A percentile compares a stretch with the other conserved stretches of the same genome.
Conservation (phyloP, 1,139 yeast species). For the Ogataea hybrid region DNA sequence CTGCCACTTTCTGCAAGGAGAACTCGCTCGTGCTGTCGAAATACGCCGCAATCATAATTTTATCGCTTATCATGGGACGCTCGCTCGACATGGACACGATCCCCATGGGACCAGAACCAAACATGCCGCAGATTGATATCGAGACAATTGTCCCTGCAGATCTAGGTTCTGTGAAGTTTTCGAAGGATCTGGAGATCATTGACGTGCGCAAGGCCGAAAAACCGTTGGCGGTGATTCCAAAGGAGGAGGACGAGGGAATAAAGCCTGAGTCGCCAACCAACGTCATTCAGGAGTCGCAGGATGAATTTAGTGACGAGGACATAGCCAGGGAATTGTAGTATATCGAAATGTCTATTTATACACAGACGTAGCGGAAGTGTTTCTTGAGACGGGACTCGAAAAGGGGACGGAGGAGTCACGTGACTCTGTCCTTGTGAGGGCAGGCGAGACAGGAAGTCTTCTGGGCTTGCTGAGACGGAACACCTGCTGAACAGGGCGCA, state of each 20-base stretch:
- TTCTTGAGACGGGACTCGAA: conserved; percentile 5
- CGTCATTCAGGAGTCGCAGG: conserved; percentile 12
- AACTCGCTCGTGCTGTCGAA: conserved; percentile 80
- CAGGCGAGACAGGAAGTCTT: conserved; percentile 59
- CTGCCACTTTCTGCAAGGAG: conserved; percentile 78
- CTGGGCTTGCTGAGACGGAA: conserved; percentile 65
- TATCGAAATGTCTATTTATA: neutral
- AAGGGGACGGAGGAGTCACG: conserved; percentile 7
- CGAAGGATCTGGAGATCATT: conserved; percentile 57
- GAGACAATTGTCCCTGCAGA: conserved; percentile 61
- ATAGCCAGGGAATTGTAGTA: conserved; percentile 12
- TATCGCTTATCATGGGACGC: conserved; percentile 49
- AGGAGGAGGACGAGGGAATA: conserved; percentile 19
- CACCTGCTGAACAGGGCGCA: conserved; percentile 78
- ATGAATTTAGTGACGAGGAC: conserved; percentile 24
- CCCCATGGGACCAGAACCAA: conserved; percentile 80
- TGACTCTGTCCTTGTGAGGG: conserved; percentile 36
- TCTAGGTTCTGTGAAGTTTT: conserved; percentile 47
- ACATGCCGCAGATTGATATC: conserved; percentile 61
- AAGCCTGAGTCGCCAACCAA: neutral
- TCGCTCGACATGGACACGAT: conserved; percentile 50
- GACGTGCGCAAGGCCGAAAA: conserved; percentile 37
- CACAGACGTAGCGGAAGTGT: conserved; percentile 6
- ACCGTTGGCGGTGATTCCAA: conserved; percentile 18
- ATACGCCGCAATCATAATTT: conserved; percentile 73